Base-by-base conservation (phyloP, 176 grass and related monocot species). In the Pharus latifolius region DNA sequence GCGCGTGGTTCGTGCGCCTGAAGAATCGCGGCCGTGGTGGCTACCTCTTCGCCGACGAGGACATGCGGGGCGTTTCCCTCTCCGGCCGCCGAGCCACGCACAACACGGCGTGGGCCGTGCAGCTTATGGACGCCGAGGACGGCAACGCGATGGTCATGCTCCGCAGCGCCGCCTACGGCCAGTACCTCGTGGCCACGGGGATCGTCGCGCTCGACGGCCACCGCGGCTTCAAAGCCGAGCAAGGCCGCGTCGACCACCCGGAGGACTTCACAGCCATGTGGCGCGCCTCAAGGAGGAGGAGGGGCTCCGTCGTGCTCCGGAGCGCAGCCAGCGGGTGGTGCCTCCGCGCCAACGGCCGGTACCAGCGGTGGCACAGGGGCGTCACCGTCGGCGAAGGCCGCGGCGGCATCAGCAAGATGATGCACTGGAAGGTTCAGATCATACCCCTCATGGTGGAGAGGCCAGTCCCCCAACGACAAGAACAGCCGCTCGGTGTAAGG, bases 51-150 rank as follows among this genome's bases (percentile, higher is more conserved):
- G n/a, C n/a, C n/a, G n/a, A n/a, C 56, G 73, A 76, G 49, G 69
- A 71, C 62, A 78, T 79, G 55, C 78, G 83, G 52, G 81, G 82
- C 78, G 87, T 85, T 53, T 70, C 75, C 70, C 75, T 59, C 70
- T 70, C 70, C 10, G 54, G 75, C n/a, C n/a, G n/a, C n/a, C 54
- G 75, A 59, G 24, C 6, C 44, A 67, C 48, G 75, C 37, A 18
- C 22, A 70, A 74, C 73, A 70, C 79, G 31, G 78, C 64, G 40
- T 80, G 70, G 78, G 62, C 34, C 46, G 68, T 74, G 60, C 73
- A 67, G 73, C 44, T 84, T 29, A 60, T 85, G 37, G 42, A 61
- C 18, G 67, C 71, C 16, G 72, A 58, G 35, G 47, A 44, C 16
- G 0, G 65, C n/a, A n/a, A n/a, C 35, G 37, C 73, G 26, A 76